phyloP scores from a whole-genome alignment of 768 basidiomycete species.

The Phanerodontia chrysosporium region DNA sequence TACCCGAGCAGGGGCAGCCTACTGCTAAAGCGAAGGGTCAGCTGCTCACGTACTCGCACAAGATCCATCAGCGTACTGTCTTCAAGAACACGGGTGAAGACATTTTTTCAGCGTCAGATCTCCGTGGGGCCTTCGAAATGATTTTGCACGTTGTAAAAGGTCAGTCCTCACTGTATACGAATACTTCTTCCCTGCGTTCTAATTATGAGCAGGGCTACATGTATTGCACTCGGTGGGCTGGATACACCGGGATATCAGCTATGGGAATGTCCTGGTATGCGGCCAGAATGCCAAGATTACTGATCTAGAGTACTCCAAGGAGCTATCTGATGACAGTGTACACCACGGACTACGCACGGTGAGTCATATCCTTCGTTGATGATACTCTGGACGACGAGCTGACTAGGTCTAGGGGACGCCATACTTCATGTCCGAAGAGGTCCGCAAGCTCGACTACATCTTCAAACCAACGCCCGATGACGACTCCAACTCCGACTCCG shows the following conservation, averaged over 20 bases:
- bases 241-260: conserved; percentile 5
- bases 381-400: neutral
- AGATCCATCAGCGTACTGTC: conserved; percentile 3
- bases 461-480: no score
- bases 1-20: no score
- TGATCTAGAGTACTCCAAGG: conserved; percentile 1
- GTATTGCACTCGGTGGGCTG: neutral
- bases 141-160: neutral
- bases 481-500: no score
- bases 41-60: neutral
- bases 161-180: neutral
- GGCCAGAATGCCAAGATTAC: neutral
- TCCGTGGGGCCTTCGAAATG: neutral
- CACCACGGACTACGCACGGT: neutral
- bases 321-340: neutral
- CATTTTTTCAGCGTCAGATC: neutral
- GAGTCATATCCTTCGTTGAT: neutral
- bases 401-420: neutral
- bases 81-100: conserved; percentile 1
- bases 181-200: neutral
- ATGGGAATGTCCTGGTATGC: neutral
- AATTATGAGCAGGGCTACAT: no score
- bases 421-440: no score
- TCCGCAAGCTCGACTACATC: no score
- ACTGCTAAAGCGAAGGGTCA: no score